A percentile compares a stretch with the other conserved stretches of the same genome.
Evolutionary conservation across 2,329 filamentous ascomycete species (phyloP).

Genomic region (Xylariaceae sp.): DNA sequence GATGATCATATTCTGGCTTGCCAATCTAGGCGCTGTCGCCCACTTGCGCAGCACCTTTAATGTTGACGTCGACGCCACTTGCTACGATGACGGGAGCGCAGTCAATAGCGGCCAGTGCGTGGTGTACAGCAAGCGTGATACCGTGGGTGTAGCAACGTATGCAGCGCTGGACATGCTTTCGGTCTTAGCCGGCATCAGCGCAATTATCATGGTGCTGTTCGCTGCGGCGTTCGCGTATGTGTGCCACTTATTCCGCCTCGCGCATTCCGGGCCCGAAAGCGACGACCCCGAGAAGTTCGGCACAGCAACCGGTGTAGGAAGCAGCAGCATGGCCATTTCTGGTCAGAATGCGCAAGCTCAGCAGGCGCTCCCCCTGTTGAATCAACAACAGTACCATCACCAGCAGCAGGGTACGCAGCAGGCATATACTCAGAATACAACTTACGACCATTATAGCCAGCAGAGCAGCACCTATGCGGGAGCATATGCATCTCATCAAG

Average conservation of each 20-base stretch:
- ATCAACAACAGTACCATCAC: slow-evolving; percentile 16
- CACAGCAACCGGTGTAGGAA: neutral
- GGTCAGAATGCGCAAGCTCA: neutral
- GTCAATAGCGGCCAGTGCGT: slow-evolving; percentile 35
- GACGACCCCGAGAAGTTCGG: slow-evolving; percentile 21
- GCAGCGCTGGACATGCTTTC: slow-evolving; percentile 32
- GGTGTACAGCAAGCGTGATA: slow-evolving; percentile 13
- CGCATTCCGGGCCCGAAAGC: slow-evolving; percentile 11
- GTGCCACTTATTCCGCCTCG: slow-evolving; percentile 27
- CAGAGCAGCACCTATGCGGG: neutral
- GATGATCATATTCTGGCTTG: slow-evolving; percentile 44
- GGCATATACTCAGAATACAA: slow-evolving; percentile 9
- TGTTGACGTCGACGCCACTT: slow-evolving; percentile 27
- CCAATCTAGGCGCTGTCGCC: slow-evolving; percentile 36
- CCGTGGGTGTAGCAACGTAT: slow-evolving; percentile 30
- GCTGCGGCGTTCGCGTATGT: slow-evolving; percentile 28
- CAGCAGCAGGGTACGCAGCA: slow-evolving; percentile 8
- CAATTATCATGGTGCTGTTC: slow-evolving; percentile 31
- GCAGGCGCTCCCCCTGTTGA: slow-evolving; percentile 15
- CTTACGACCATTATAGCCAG: slow-evolving; percentile 6
- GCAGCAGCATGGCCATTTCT: neutral
- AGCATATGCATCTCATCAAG: neutral
- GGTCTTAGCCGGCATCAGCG: slow-evolving; percentile 39
- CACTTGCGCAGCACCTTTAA: slow-evolving; percentile 33
- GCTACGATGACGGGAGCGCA: slow-evolving; percentile 33